Percentiles rank a stretch among this genome's conserved stretches.
Conservation (phyloP, 106 monocot species). For the Iris macrosiphon region DNA sequence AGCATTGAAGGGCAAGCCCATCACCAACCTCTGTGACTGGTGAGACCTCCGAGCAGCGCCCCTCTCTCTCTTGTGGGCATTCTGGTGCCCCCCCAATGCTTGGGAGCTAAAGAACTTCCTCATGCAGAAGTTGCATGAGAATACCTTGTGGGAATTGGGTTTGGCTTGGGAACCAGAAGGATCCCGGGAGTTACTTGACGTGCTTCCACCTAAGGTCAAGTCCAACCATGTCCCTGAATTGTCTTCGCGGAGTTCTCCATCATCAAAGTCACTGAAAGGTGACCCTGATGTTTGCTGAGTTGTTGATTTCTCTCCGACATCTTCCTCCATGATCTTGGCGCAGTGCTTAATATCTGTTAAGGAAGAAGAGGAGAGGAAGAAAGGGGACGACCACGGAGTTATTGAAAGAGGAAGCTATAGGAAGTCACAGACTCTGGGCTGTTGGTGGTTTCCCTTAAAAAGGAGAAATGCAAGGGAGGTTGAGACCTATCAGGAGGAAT, state of each 20-base stretch:
- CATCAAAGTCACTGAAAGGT: neutral
- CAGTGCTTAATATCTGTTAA: neutral
- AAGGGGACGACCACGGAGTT: neutral
- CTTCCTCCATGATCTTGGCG: conserved; percentile 10
- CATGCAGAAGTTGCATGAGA: conserved; percentile 83
- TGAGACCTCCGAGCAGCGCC: conserved; percentile 41
- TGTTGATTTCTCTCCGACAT: conserved; percentile 8
- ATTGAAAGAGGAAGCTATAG: neutral
- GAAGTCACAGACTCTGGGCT: conserved; percentile 9
- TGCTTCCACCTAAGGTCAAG: conserved; percentile 23
- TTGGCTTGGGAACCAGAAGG: conserved; percentile 9
- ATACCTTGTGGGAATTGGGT: conserved; percentile 34
- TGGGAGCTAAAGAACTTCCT: conserved; percentile 82
- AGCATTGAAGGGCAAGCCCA: conserved; percentile 10
- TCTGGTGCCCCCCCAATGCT: conserved; percentile 76
- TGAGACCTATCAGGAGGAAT: neutral
- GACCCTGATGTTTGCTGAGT: neutral
- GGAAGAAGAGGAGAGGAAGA: neutral
- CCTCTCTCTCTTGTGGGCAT: conserved; percentile 76
- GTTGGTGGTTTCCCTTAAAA: conserved; percentile 23
- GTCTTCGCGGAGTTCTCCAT: neutral
- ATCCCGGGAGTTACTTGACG: conserved; percentile 1
- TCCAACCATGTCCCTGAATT: conserved; percentile 27
- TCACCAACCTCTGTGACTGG: conserved; percentile 28
- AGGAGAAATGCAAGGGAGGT: conserved; percentile 2